Conservation (phyloP, 306 rosid genomes). For the Phaseolus lunatus region DNA sequence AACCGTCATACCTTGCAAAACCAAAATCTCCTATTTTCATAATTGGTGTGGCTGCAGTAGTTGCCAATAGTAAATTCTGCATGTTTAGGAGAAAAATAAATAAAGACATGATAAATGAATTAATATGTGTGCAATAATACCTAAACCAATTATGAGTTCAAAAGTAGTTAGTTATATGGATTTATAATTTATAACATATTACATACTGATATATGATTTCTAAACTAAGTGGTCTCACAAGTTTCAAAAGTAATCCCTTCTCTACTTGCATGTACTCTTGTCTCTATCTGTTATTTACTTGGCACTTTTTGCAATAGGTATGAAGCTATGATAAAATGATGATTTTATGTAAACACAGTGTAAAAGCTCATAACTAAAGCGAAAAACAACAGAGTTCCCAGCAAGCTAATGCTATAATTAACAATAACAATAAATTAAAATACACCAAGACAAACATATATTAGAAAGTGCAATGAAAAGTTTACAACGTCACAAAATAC, state of each 20-base stretch:
- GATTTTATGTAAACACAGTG: background rate
- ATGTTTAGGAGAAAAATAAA: conserved; percentile 43
- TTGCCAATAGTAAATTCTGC: conserved; percentile 90
- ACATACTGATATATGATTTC: conserved; percentile 4
- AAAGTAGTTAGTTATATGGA: background rate
- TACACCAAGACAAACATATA: background rate
- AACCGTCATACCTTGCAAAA: conserved; percentile 80
- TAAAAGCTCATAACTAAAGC: background rate
- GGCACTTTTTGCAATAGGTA: background rate
- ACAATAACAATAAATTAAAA: background rate
- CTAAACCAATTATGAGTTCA: background rate
- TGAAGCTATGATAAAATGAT: conserved; percentile 25
- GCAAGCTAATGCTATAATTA: conserved; percentile 18
- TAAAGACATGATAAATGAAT: conserved; percentile 34
- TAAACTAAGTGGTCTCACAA: conserved; percentile 10
- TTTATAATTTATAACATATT: background rate
- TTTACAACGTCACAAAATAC: conserved; percentile 22
- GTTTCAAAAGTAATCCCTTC: no score
- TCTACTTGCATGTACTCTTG: conserved; percentile 1
- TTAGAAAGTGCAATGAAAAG: conserved; percentile 1
- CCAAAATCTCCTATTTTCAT: conserved; percentile 98
- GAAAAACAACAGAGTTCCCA: background rate
- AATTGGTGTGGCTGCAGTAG: conserved; percentile 56
- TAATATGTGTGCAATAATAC: background rate
- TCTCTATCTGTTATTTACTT: background rate